Evolutionary conservation across 192 early-diverging fungal species (phyloP), one percentile per base, ranked within the genome.

Genomic region (Umbelopsis isabellina): DNA sequence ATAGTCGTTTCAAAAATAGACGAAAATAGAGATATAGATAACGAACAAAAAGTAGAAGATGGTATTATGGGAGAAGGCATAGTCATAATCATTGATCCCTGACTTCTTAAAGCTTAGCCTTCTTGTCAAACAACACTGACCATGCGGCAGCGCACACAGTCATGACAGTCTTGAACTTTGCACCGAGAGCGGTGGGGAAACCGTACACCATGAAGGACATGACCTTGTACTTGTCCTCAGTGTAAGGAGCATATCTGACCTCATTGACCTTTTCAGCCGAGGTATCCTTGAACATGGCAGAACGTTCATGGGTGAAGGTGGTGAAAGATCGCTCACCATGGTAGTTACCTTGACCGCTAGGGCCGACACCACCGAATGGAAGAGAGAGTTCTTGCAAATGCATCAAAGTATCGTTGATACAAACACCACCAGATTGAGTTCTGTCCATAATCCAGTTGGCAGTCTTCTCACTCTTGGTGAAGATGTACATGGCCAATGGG

Each of bases 311-410:
- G 22, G 90, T 87, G 79, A 93, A 94, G 1, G 86, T 82, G 27
- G 88, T 78, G 74, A 95, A 91, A 20, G 91, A 89, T 68, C 79
- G 69, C 41, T 81, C 79, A 53, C 93, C 93, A 33, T 92, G 91
- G 75, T 94, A 95, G 20, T 76, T 73, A 61, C 95, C 95, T 67
- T 90, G 82, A 9, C 95, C 95, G 27, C 89, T 91, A 3, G 86
- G 74, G 0, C 93, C 93, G 9, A 91, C 82, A 46, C 94, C 95
- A 48, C 92, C 93, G 75, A 94, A 95, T 23, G 93, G 93, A 5
- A 90, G 67, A n/a, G 67, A 66, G 9, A 46, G 23, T 71, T 85
- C 83, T 23, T 71, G 66, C 44, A 84, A 65, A 25, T 89, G 88
- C 75, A 92, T 83, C 52, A 92, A 70, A 1, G 85, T 82, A 75